Evolutionary conservation across 371 early-diverging fungal genomes (phyloP).

Genomic region (Capillidium heterosporum): DNA sequence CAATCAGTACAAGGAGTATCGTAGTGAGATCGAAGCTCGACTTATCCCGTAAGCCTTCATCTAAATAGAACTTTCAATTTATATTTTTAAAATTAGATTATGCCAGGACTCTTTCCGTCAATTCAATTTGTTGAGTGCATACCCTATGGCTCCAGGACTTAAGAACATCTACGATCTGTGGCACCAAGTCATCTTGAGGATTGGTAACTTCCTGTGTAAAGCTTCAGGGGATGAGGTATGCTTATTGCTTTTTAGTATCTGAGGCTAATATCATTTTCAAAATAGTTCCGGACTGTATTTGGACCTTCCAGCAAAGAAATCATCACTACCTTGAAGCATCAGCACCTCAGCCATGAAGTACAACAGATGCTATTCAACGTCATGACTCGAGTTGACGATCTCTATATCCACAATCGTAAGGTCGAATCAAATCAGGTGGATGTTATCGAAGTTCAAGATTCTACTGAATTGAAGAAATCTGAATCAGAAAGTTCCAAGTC

Average conservation of each 20-base stretch:
- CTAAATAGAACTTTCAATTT: neutral
- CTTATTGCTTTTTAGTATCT: neutral
- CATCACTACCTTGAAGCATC: constrained; percentile 4
- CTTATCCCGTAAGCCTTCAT: constrained; percentile 3
- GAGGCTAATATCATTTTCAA: neutral
- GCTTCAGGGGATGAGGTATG: neutral
- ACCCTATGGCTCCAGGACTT: neutral
- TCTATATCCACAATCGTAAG: neutral
- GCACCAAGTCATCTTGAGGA: constrained; percentile 3
- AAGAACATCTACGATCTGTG: constrained; percentile 1
- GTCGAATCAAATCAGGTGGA: neutral
- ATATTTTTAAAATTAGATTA: neutral
- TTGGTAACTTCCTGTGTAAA: constrained; percentile 5
- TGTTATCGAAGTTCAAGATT: no score
- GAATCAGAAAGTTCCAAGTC: no score
- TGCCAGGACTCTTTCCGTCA: neutral
- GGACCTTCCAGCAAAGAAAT: neutral
- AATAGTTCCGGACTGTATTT: constrained; percentile 3
- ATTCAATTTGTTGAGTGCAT: neutral
- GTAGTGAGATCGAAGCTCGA: neutral
- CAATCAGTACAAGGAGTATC: neutral
- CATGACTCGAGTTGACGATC: neutral
- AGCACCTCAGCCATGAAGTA: neutral
- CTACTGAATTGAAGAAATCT: no score
- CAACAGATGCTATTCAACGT: constrained; percentile 1